Evolutionary conservation across 768 basidiomycete species (phyloP).

Genomic region (Amyloporia xantha): DNA sequence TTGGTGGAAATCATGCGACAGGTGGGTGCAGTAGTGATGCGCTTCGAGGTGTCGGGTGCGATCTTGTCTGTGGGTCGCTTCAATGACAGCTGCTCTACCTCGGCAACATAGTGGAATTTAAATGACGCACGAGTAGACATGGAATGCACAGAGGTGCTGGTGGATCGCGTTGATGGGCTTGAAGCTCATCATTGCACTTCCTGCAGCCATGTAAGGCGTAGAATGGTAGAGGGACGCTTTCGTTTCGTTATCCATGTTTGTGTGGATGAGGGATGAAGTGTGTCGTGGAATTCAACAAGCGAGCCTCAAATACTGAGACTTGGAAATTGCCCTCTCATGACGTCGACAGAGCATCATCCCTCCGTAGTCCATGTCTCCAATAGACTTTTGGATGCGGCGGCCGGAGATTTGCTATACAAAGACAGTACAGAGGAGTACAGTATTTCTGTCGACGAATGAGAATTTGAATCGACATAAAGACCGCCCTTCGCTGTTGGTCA

Average conservation of each 20-base stretch:
- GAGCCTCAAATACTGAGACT: neutral
- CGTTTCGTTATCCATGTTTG: constrained; percentile 23
- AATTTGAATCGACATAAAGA: too few relatives aligned
- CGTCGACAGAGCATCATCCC: constrained; percentile 2
- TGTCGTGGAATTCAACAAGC: neutral
- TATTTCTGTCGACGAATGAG: too few relatives aligned
- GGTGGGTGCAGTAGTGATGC: constrained; percentile 39
- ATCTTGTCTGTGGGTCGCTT: constrained; percentile 19
- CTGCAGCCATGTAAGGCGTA: constrained; percentile 21
- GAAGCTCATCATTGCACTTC: constrained; percentile 25
- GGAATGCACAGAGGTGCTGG: constrained; percentile 29
- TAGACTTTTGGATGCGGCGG: too few relatives aligned
- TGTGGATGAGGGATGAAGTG: neutral
- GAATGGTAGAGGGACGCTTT: constrained; percentile 24
- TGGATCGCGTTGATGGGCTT: constrained; percentile 30
- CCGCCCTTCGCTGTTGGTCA: too few relatives aligned
- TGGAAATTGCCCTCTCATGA: neutral
- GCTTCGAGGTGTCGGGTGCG: constrained; percentile 32
- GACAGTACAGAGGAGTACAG: too few relatives aligned
- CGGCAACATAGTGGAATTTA: neutral
- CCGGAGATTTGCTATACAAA: too few relatives aligned
- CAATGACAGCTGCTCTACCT: neutral
- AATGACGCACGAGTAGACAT: constrained; percentile 24
- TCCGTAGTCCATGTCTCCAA: neutral
- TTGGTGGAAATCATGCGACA: constrained; percentile 34